A percentile compares a stretch with the other conserved stretches of the same genome.
Evolutionary conservation across 208 protist genomes (phyloP).

Genomic region (Leishmania tarentolae): DNA sequence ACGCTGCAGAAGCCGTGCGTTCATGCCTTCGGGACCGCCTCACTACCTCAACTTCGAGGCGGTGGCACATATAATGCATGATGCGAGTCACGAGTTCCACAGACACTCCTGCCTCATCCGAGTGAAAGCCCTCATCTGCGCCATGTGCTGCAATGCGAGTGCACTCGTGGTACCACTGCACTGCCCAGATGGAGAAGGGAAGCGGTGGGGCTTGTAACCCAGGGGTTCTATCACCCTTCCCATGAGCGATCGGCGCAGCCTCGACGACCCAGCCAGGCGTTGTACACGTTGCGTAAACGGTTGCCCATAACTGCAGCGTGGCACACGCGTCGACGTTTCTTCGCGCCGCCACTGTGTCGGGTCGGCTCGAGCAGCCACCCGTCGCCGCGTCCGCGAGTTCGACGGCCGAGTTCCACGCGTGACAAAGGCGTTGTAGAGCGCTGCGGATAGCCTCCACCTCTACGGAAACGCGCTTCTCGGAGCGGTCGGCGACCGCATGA

Average conservation of each 20-base stretch:
- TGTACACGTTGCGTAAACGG: not conserved
- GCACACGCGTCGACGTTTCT: not conserved
- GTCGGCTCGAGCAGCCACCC: not conserved
- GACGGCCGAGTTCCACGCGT: slow-evolving; percentile 16
- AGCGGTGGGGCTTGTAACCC: not conserved
- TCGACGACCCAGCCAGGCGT: not conserved
- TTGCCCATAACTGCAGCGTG: slow-evolving; percentile 7
- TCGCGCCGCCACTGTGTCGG: not conserved
- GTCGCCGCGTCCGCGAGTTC: not conserved
- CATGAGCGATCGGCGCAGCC: not conserved
- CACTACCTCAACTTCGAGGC: slow-evolving; percentile 20
- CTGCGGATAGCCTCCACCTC: not conserved
- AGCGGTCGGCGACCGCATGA: not conserved
- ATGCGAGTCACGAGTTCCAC: slow-evolving; percentile 15
- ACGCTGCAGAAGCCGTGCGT: not conserved
- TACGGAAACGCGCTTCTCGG: not conserved
- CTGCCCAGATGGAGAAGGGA: not conserved
- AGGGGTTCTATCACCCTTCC: not conserved
- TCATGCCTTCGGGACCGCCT: not conserved
- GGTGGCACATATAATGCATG: slow-evolving; percentile 19
- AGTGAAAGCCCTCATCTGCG: slow-evolving; percentile 33
- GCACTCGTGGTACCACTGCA: slow-evolving; percentile 32
- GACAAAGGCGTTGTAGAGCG: slow-evolving; percentile 12
- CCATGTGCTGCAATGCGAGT: slow-evolving; percentile 28
- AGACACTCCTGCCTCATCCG: slow-evolving; percentile 23